Percentiles rank a stretch among this genome's conserved stretches.
These are phyloP conservation scores for Chaetoscypha palmicola DNA, from an alignment of 2,329 filamentous ascomycete species.

Conservation along the genomic window DNA sequence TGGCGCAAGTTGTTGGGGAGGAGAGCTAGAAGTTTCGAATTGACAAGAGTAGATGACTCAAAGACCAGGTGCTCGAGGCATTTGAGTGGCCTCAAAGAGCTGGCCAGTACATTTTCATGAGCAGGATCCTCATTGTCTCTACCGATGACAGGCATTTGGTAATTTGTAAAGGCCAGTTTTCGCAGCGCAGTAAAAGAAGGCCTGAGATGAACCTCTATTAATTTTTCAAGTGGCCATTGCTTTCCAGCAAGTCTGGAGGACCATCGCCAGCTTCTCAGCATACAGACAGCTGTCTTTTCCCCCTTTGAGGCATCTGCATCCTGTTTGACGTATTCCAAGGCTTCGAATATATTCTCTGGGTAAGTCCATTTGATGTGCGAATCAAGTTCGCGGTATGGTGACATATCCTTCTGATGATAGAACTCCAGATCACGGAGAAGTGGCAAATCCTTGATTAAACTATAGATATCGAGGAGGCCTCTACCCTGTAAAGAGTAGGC, in stretches of 20 bases:
- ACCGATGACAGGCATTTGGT: constrained; percentile 45
- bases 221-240: constrained; percentile 40
- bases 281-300: constrained; percentile 27
- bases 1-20: constrained; percentile 60
- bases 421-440: constrained; percentile 65
- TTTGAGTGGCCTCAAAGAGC: constrained; percentile 48
- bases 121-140: constrained; percentile 32
- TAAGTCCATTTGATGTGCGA: constrained; percentile 62
- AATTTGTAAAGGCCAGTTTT: constrained; percentile 56
- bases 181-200: constrained; percentile 50
- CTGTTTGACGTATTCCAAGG: constrained; percentile 51
- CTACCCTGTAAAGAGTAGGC: constrained; percentile 45
- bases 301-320: constrained; percentile 20
- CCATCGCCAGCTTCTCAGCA: constrained; percentile 53
- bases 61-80: constrained; percentile 62
- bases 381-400: constrained; percentile 56
- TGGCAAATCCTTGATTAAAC: constrained; percentile 57
- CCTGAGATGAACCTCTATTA: constrained; percentile 46
- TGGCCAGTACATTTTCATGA: constrained; percentile 35
- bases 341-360: constrained; percentile 55
- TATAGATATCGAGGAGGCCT: constrained; percentile 47
- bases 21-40: constrained; percentile 57
- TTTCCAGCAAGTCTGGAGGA: constrained; percentile 46
- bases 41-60: constrained; percentile 67
- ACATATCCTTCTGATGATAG: constrained; percentile 60